Evolutionary conservation across 1,284 basidiomycete genomes (phyloP), one percentile per base, ranked within the genome.

Genomic region (Trametes polyzona): DNA sequence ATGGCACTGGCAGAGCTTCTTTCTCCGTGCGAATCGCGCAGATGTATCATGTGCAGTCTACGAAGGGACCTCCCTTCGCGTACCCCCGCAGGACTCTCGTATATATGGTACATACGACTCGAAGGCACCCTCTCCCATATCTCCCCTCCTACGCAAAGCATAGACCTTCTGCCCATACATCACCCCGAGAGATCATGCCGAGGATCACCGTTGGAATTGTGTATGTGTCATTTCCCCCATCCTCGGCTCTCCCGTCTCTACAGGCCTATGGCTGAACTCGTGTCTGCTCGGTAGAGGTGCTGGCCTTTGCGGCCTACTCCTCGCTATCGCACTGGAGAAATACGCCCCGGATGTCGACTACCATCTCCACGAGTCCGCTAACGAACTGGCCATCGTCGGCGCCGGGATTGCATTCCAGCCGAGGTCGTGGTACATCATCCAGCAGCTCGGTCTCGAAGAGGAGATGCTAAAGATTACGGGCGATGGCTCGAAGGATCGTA

Each of bases 351-450:
- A 77, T 52, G 74, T 79, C 23, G 70, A 74, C 17, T 58, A 59
- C 44, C 41, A 80, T 52, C 65, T 86, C 32, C 86, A 79, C 59
- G 84, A 86, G 69, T 74, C 73, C 11, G 77, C 81, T 17, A 64
- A 66, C 30, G 66, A 77, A 47, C 76, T 84, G 35, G 67, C 74
- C n/a, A 81, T 83, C 65, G 49, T 83, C 27, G 83, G 84, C 17
- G 83, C 83, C 16, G 84, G 84, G 10, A 74, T 86, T 36, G 81
- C 79, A 0, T 62, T 86, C 70, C 84, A 70, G 66, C 73, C 76
- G 36, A 75, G 82, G 71, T 67, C 76, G 46, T 79, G 78, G 81
- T 73, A 78, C 65, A 73, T 83, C 52, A 69, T 86, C 40, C 70
- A 67, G 53, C 76, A 73, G 59, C 67, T 86, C 23, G 80, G 78